Evolutionary conservation across 2,329 filamentous ascomycete species (phyloP).

Genomic region (Thelonectria olida): DNA sequence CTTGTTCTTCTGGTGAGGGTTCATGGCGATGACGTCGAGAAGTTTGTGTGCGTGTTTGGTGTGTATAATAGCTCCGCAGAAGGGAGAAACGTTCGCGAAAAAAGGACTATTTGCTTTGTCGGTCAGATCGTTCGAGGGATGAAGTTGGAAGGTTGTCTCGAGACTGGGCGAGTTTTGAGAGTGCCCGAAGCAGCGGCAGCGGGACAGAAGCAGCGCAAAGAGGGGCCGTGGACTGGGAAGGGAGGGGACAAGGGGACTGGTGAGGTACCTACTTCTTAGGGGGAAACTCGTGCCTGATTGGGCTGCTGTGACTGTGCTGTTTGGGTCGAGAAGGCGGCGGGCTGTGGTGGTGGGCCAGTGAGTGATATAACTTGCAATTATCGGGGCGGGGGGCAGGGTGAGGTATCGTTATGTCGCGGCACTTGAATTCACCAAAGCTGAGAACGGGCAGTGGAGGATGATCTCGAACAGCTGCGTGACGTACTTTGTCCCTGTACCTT

Average conservation of each 20-base stretch:
- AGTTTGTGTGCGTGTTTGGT: background rate
- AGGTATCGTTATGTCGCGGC: conserved; percentile 22
- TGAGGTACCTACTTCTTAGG: conserved; percentile 21
- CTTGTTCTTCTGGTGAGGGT: conserved; percentile 98
- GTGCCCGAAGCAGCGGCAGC: conserved; percentile 8
- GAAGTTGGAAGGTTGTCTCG: conserved; percentile 25
- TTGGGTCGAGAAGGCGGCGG: background rate
- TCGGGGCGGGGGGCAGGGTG: conserved; percentile 6
- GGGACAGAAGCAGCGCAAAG: conserved; percentile 24
- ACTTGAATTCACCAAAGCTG: conserved; percentile 20
- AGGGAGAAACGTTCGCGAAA: background rate
- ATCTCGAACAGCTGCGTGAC: background rate
- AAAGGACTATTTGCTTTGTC: background rate
- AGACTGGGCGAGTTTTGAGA: conserved; percentile 36
- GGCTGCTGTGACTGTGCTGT: conserved; percentile 20
- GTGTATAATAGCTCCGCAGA: background rate
- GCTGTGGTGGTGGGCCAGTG: conserved; percentile 1
- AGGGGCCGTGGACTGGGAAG: conserved; percentile 14
- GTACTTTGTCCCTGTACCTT: background rate
- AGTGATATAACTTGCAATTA: conserved; percentile 35
- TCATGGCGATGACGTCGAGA: conserved; percentile 67
- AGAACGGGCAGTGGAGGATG: background rate
- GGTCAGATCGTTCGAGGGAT: conserved; percentile 25
- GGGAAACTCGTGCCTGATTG: conserved; percentile 37
- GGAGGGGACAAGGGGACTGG: background rate